Percentiles rank a stretch among this genome's conserved stretches.
Evolutionary conservation across 345 rosid species (phyloP).

Genomic region (Carallia pectinifolia): DNA sequence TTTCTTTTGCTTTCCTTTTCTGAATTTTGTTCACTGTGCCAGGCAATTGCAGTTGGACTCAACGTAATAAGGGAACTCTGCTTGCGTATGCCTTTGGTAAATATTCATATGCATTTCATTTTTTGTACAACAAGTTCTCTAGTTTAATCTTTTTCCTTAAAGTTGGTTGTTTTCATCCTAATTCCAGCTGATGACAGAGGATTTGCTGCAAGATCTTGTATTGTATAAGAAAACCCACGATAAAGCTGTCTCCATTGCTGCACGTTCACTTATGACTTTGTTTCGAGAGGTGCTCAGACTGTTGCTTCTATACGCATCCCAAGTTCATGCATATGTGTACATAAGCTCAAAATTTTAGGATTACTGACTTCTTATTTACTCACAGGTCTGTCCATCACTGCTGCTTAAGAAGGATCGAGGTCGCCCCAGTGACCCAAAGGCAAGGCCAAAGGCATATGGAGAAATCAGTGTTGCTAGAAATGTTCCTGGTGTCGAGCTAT

Average conservation of each 20-base stretch:
- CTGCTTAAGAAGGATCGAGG: slow-evolving; percentile 95
- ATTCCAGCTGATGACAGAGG: slow-evolving; percentile 89
- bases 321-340: background rate
- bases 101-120: slow-evolving; percentile 7
- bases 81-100: slow-evolving; percentile 86
- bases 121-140: background rate
- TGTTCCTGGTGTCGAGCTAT: slow-evolving; percentile 73
- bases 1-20: background rate
- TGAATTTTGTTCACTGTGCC: slow-evolving; percentile 11
- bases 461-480: slow-evolving; percentile 57
- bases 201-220: slow-evolving; percentile 90
- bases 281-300: slow-evolving; percentile 76
- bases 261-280: slow-evolving; percentile 82
- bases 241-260: slow-evolving; percentile 81
- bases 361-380: slow-evolving; percentile 14
- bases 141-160: background rate
- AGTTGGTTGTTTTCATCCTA: slow-evolving; percentile 16
- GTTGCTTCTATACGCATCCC: slow-evolving; percentile 10
- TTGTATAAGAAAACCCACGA: slow-evolving; percentile 82
- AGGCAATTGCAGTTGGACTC: slow-evolving; percentile 93
- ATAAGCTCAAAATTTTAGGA: slow-evolving; percentile 3
- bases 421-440: slow-evolving; percentile 63
- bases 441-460: slow-evolving; percentile 86
- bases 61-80: slow-evolving; percentile 92
- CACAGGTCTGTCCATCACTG: slow-evolving; percentile 83